Evolutionary conservation across 768 basidiomycete genomes (phyloP).

Genomic region (Termitomyces sp.): DNA sequence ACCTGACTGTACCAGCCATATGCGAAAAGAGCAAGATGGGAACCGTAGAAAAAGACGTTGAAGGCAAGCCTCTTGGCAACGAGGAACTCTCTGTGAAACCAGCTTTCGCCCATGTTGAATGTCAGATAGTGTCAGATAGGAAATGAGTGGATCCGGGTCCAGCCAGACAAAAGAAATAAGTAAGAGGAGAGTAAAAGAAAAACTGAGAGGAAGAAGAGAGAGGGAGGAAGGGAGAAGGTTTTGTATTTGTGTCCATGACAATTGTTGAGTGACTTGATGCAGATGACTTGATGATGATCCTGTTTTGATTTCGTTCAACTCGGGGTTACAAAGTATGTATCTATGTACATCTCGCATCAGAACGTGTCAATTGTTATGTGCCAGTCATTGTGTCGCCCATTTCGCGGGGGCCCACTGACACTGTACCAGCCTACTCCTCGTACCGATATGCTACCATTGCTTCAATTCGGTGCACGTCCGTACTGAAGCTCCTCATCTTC

Average conservation of each 20-base stretch:
- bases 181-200: conserved; percentile 22
- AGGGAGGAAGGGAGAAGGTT: conserved; percentile 8
- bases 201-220: conserved; percentile 13
- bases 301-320: conserved; percentile 26
- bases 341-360: no score
- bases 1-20: conserved; percentile 92
- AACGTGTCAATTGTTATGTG: no score
- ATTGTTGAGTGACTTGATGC: conserved; percentile 10
- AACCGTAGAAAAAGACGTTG: conserved; percentile 77
- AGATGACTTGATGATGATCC: background rate
- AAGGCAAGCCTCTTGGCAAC: conserved; percentile 61
- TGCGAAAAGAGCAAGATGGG: conserved; percentile 69
- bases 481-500: conserved; percentile 94
- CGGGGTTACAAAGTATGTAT: background rate
- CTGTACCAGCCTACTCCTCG: conserved; percentile 54
- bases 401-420: no score
- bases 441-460: conserved; percentile 98
- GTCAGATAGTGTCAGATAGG: conserved; percentile 16
- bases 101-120: conserved; percentile 57
- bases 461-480: conserved; percentile 96
- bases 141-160: conserved; percentile 45
- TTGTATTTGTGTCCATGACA: conserved; percentile 29
- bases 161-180: conserved; percentile 38
- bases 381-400: no score
- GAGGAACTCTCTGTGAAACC: conserved; percentile 73